phyloP scores from a whole-genome alignment of 163 green algal species.

The Chlorella variabilis region DNA sequence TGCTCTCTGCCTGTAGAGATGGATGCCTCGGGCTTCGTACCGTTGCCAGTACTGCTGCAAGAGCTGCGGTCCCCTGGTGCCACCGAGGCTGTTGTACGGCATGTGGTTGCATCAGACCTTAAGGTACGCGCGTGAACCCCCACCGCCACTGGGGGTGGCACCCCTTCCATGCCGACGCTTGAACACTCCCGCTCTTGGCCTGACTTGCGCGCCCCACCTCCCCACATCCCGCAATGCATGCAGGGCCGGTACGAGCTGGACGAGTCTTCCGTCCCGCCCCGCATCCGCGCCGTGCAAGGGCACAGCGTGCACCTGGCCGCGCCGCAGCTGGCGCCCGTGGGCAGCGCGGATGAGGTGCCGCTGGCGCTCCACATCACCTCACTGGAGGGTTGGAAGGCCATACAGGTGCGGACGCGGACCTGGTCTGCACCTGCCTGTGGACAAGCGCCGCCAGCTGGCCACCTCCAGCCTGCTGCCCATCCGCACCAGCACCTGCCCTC shows the following conservation, averaged over 20 bases:
- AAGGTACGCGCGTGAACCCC: constrained; percentile 1
- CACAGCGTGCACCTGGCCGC: background rate
- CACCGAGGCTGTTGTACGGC: background rate
- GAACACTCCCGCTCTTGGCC: background rate
- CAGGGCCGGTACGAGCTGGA: constrained; percentile 27
- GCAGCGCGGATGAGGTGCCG: background rate
- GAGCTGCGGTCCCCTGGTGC: background rate
- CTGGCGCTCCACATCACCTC: constrained; percentile 6
- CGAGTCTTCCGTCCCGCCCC: background rate
- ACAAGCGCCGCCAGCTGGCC: no score
- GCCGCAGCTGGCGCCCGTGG: background rate
- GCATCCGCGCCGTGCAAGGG: constrained; percentile 14
- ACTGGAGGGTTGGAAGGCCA: background rate
- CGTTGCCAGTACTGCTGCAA: background rate
- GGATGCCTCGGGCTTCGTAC: constrained; percentile 6
- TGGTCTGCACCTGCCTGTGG: no score
- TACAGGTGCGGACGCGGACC: background rate
- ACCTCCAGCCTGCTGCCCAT: no score
- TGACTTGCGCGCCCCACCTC: background rate
- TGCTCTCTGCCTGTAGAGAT: constrained; percentile 9
- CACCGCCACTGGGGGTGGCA: background rate
- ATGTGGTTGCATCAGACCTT: background rate
- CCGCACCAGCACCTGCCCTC: no score
- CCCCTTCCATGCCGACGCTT: background rate
- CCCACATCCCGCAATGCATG: background rate